phyloP scores from a whole-genome alignment of 2,329 filamentous ascomycete species.

The Gnomoniopsis sp. region DNA sequence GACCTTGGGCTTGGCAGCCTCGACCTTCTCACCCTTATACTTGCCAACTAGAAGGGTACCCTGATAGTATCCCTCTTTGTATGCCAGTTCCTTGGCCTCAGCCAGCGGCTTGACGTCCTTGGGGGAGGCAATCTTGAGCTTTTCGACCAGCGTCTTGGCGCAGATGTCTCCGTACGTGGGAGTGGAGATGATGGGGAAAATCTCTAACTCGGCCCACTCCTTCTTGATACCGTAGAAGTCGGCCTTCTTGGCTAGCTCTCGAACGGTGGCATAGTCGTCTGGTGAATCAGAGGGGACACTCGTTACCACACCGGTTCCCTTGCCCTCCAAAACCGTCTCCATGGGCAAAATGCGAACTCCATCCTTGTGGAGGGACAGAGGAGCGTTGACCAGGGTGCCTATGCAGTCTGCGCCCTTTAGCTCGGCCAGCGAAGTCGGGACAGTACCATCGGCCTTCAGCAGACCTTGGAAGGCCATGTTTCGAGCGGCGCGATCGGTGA shows the following conservation, averaged over 20 bases:
- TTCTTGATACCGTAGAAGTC: constrained; percentile 96
- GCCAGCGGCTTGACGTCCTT: constrained; percentile 90
- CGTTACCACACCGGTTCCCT: constrained; percentile 95
- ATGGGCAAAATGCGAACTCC: constrained; percentile 90
- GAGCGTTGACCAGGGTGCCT: constrained; percentile 85
- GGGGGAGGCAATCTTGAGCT: constrained; percentile 93
- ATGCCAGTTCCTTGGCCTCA: constrained; percentile 92
- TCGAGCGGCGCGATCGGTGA: constrained; percentile 74
- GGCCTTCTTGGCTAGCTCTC: constrained; percentile 88
- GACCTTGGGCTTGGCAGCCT: constrained; percentile 82
- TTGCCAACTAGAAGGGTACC: constrained; percentile 82
- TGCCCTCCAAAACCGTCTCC: constrained; percentile 87
- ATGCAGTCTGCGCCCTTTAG: constrained; percentile 76
- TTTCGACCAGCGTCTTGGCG: constrained; percentile 79
- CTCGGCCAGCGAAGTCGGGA: constrained; percentile 67
- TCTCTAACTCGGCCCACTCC: constrained; percentile 91
- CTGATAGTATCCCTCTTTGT: constrained; percentile 97
- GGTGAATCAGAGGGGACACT: constrained; percentile 94
- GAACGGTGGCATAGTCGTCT: constrained; percentile 87
- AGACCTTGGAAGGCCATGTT: constrained; percentile 97
- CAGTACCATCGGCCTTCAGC: constrained; percentile 72
- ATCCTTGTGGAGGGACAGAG: constrained; percentile 78
- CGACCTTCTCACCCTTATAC: constrained; percentile 82
- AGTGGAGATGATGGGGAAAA: constrained; percentile 84
- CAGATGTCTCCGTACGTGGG: constrained; percentile 83